Evolutionary conservation across 2,329 filamentous ascomycete species (phyloP).

Genomic region (Plectosphaerella sp.): DNA sequence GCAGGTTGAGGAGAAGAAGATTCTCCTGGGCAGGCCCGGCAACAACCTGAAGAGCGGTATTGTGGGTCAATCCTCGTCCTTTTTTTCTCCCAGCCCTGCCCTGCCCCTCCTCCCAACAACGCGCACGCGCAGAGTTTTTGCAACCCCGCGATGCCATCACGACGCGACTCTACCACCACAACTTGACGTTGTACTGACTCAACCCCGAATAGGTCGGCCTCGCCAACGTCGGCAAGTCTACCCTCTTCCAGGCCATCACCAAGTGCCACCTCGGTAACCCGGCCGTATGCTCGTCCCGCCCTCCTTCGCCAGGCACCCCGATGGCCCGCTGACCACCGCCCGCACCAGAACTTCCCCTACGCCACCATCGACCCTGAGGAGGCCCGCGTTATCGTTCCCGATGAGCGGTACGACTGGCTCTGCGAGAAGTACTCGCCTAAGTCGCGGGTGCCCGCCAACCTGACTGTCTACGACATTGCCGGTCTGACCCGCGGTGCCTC

Average conservation of each 20-base stretch:
- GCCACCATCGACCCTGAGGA: constrained; percentile 99
- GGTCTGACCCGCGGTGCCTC: constrained; percentile 94
- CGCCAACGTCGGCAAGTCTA: constrained; percentile 99
- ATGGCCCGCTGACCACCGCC: neutral
- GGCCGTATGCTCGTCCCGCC: constrained; percentile 59
- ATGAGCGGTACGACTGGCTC: constrained; percentile 94
- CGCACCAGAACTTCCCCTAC: constrained; percentile 84
- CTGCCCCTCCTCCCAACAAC: neutral
- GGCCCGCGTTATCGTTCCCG: constrained; percentile 92
- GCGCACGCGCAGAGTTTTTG: neutral
- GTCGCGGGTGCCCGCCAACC: constrained; percentile 90
- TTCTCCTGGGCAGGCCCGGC: constrained; percentile 89
- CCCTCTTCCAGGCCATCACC: constrained; percentile 98
- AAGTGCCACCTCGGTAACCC: constrained; percentile 97
- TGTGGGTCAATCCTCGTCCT: constrained; percentile 50
- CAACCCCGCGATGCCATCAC: no score
- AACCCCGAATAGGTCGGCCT: constrained; percentile 73
- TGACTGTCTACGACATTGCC: constrained; percentile 98
- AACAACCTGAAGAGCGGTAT: constrained; percentile 99
- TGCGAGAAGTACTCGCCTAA: constrained; percentile 97
- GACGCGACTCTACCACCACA: constrained; percentile 29
- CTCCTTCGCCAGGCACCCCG: constrained; percentile 21
- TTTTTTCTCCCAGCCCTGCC: no score
- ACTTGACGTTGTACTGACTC: constrained; percentile 18
- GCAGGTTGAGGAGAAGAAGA: constrained; percentile 84